phyloP scores from a whole-genome alignment of 208 protist genomes.

The Crithidia fasciculata region DNA sequence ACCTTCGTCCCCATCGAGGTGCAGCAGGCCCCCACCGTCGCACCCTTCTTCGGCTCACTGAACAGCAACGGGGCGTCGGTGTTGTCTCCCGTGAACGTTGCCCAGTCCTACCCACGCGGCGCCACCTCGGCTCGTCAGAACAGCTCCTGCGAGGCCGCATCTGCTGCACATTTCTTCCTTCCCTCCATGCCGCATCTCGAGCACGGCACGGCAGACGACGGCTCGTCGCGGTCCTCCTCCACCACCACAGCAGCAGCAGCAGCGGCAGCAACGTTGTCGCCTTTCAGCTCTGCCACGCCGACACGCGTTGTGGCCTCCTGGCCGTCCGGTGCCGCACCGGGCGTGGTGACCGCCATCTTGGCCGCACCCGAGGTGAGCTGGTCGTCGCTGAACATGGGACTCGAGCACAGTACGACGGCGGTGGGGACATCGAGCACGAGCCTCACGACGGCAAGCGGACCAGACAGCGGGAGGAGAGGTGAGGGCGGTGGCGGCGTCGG shows the following conservation, averaged over 20 bases:
- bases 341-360: slow-evolving; percentile 23
- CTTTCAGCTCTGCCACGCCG: slow-evolving; percentile 1
- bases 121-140: neutral
- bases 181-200: slow-evolving; percentile 5
- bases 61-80: neutral
- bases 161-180: neutral
- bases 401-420: neutral
- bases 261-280: neutral
- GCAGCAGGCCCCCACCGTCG: slow-evolving; percentile 4
- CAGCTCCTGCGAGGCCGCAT: neutral
- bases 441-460: no score
- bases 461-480: neutral
- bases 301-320: neutral
- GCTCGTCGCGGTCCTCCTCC: neutral
- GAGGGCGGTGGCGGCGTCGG: no score
- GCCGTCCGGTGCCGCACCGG: slow-evolving; percentile 6
- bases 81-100: neutral
- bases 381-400: slow-evolving; percentile 2
- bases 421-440: neutral
- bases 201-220: neutral
- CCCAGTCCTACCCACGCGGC: no score
- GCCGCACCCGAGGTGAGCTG: slow-evolving; percentile 32
- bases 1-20: slow-evolving; percentile 31
- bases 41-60: slow-evolving; percentile 14
- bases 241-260: no score